Base-by-base conservation (phyloP, 805 yeast species). In the Wickerhamiella lipophila region DNA sequence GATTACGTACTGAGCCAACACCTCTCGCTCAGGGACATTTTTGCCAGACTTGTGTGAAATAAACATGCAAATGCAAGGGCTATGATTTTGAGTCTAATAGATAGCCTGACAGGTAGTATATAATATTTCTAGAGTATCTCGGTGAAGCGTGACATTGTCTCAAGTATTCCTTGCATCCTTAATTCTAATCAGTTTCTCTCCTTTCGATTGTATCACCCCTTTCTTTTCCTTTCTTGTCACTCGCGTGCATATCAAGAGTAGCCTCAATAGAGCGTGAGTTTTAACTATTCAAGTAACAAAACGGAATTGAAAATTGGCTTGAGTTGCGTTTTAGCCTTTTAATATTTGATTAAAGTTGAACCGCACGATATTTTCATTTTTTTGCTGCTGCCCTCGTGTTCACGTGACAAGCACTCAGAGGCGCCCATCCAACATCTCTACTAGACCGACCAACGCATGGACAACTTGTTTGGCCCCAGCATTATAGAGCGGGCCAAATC, bases 401-500 rank as follows among this genome's bases (percentile, higher is more conserved):
- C 38, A 32, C 38, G 38, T 32, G 38, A 32, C 19, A 15, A 13
- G n/a, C 38, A 32, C 15, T 11, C 38, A 32, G 38, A 19, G 38
- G 12, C 38, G 38, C 38, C 5, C 38, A 19, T 12, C 6, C 27
- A 38, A 38, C 25, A 38, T 23, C 42, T 26, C 44, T 21, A 19
- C n/a, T 21, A 16, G 16, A 32, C 38, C 38, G 38, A 32, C 38
- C 38, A 32, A 32, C 38, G 38, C 38, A 46, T 46, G 49, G 49
- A 46, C 32, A 13, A 29, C 16, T 21, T 46, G 16, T 39, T 27
- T 16, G 35, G 25, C 27, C 39, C 43, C 13, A 34, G 34, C 26
- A 25, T 46, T 21, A 35, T 29, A 12, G 42, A 42, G 25, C 25
- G 22, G 32, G 44, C 38, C 38, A 32, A 32, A 32, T n/a, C 38